Base-by-base conservation (phyloP, 148 eudicot genomes). In the Bassia scoparia region DNA sequence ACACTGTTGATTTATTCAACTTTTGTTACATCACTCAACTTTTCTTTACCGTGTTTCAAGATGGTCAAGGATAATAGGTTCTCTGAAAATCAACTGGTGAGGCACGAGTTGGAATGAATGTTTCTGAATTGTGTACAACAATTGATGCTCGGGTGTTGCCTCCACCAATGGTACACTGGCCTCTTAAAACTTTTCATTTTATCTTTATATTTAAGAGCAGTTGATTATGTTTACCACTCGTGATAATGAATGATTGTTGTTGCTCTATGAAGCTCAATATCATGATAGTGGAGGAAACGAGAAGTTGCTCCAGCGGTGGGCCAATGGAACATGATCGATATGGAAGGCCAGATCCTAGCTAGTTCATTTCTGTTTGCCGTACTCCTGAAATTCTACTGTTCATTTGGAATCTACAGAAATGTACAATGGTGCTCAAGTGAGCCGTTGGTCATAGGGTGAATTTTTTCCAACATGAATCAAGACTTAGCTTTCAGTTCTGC, bases 281-380 rank as follows among this genome's bases (percentile, higher is more conserved):
- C 87, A 86, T 59, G 89, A 77, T 14, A 69, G 80, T 73, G 90
- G 87, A 2, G 66, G 49, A 88, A 88, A 52, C 35, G 67, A 21
- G 64, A 46, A 49, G 81, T 87, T 27, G 81, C 87, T 30, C 98
- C 98, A 11, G 73, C 75, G 1, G 87, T 87, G 15, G 98, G 98
- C 0, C 82, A 77, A 27, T 95, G 98, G 98, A 95, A 95, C 59
- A 95, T 91, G 98, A 95, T 91, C 0, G 65, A 85, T 18, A 88
- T 86, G 92, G 98, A 91, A 54, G 24, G 7, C 27, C 14, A 43
- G n/a, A n/a, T n/a, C 46, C 12, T 41, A 5, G 46, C 21, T 41
- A 41, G 2, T 12, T 52, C 60, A 20, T 34, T 38, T 1, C 41
- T 63, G 24, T 2, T 44, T 76, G 20, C 58, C 4, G 61, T 24